Conservation (phyloP, 2,329 filamentous ascomycete genomes). For the Diplodia corticola region DNA sequence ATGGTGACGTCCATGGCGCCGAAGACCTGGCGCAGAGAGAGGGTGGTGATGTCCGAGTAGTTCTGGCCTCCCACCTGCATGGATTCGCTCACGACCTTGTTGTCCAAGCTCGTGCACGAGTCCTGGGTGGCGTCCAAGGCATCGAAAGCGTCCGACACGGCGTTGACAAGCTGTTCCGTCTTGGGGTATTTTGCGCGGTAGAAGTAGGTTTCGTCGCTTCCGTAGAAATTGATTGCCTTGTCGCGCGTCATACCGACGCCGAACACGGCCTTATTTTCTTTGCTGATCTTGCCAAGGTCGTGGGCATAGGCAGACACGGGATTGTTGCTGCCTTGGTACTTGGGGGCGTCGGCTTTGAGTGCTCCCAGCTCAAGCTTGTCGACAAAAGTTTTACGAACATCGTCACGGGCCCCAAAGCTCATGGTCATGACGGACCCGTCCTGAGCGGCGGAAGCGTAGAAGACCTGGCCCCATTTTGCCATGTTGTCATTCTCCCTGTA, state of each 20-base stretch:
- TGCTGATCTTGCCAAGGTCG: slow-evolving; percentile 38
- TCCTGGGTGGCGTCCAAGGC: slow-evolving; percentile 41
- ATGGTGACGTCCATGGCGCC: slow-evolving; percentile 45
- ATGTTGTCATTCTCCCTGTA: slow-evolving; percentile 43
- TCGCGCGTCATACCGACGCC: slow-evolving; percentile 45
- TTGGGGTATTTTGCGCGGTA: slow-evolving; percentile 39
- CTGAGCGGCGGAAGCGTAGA: slow-evolving; percentile 37
- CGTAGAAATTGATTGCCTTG: slow-evolving; percentile 44
- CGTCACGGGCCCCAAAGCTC: slow-evolving; percentile 15
- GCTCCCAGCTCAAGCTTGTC: slow-evolving; percentile 28
- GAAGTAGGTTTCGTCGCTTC: slow-evolving; percentile 42
- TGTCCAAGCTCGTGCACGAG: slow-evolving; percentile 39
- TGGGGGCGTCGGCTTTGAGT: slow-evolving; percentile 27
- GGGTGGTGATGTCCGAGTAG: slow-evolving; percentile 45
- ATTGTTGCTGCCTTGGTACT: slow-evolving; percentile 29
- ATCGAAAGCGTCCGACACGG: slow-evolving; percentile 43
- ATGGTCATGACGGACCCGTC: slow-evolving; percentile 9
- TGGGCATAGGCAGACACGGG: slow-evolving; percentile 33
- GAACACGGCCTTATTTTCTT: slow-evolving; percentile 39
- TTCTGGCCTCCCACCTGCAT: slow-evolving; percentile 38
- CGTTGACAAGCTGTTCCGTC: slow-evolving; percentile 31
- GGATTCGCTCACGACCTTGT: slow-evolving; percentile 33
- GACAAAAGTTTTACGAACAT: slow-evolving; percentile 7
- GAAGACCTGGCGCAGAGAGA: slow-evolving; percentile 46
- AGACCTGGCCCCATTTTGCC: slow-evolving; percentile 46